phyloP scores from a whole-genome alignment of 768 basidiomycete species.

The Auriscalpium vulgare region DNA sequence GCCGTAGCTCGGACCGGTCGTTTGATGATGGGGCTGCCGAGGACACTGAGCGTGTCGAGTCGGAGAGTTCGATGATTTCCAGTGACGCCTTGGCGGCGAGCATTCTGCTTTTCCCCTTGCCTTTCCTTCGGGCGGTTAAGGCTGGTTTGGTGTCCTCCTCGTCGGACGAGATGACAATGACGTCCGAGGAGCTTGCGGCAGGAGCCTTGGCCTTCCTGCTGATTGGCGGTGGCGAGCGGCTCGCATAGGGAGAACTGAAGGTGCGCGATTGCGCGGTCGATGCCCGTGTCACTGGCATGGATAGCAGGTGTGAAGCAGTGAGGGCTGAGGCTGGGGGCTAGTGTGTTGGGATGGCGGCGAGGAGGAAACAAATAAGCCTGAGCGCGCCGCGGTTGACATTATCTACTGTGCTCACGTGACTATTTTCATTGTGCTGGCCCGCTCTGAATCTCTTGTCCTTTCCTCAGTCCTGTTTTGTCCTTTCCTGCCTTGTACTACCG shows the following conservation, averaged over 20 bases:
- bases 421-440: no score
- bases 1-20: background rate
- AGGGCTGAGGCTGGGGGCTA: no score
- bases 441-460: no score
- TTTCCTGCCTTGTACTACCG: no score
- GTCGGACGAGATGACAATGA: slow-evolving; percentile 1
- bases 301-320: no score
- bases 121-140: background rate
- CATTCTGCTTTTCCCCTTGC: background rate
- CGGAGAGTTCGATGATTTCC: background rate
- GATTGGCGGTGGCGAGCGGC: background rate
- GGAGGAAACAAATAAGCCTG: no score
- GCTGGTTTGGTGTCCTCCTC: background rate
- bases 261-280: background rate
- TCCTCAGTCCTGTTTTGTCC: no score
- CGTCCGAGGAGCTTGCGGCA: background rate
- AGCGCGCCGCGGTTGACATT: no score
- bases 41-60: background rate
- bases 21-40: background rate
- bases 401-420: no score
- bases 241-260: background rate
- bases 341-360: no score
- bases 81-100: background rate
- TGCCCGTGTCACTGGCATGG: background rate
- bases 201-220: background rate